Evolutionary conservation across 768 basidiomycete species (phyloP), one percentile per base, ranked within the genome.

Genomic region (Mycena pura): DNA sequence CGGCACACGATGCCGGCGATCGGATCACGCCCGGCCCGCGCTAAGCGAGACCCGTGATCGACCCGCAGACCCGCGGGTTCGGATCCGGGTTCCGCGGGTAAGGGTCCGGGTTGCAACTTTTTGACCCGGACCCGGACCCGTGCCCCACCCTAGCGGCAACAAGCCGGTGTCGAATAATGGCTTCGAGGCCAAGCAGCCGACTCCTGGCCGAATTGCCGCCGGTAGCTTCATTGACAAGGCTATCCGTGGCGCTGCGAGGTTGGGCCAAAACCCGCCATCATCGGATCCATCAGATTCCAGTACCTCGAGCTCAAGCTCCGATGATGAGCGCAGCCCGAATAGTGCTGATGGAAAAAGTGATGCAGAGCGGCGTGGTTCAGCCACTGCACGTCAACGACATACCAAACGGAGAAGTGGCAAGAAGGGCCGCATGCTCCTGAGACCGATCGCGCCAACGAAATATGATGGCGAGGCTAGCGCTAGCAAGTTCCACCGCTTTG

Each of bases 401-500:
- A 3, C 36, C 31, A 22, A n/a, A 3, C 1, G 31, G 11, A 39
- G 29, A 27, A 32, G 24, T 15, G 11, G 31, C 11, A 36, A 15
- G 14, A 27, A 49, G 13, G 17, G 38, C 24, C 36, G 40, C 24
- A 60, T 45, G 60, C 46, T 65, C 17, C 36, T 74, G 19, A 72
- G 71, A 44, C 72, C 69, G 1, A 68, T 71, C 0, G 57, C 68
- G 0, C 74, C 73, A 0, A 59, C 63, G 5, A 36, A 51, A 4
- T 77, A 75, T 60, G 65, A 73, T 57, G 76, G 76, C 9, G 21
- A 54, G 6, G 57, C 67, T 0, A 64, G 71, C 54, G 58, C 68
- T 1, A 52, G 64, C 11, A 34, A 50, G 0, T 75, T 71, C 39
- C 69, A 73, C 47, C 43, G 63, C 1, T 75, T 75, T 39, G 61